Percentiles rank a stretch among this genome's conserved stretches.
Evolutionary conservation across 2,329 filamentous ascomycete species (phyloP).

Genomic region (Hortaea sp.): DNA sequence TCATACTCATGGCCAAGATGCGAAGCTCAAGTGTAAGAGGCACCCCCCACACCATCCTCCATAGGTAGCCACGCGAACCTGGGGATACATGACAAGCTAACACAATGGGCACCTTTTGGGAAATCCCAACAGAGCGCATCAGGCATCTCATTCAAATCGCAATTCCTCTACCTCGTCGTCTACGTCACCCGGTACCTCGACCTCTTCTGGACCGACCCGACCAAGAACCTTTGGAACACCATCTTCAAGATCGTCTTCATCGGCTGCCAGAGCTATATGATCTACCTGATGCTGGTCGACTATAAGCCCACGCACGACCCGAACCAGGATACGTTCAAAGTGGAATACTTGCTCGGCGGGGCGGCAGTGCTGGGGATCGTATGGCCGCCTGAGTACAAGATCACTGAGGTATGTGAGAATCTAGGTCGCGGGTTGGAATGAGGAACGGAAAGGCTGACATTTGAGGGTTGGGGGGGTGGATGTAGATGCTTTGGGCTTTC

Average conservation of each 20-base stretch:
- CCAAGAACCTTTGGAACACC: conserved; percentile 65
- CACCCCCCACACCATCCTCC: not conserved
- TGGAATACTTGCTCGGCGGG: conserved; percentile 82
- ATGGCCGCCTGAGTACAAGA: conserved; percentile 74
- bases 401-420: conserved; percentile 47
- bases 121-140: conserved; percentile 64
- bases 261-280: conserved; percentile 76
- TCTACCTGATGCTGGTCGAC: conserved; percentile 95
- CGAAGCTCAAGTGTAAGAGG: conserved; percentile 65
- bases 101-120: not conserved
- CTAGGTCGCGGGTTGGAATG: not conserved
- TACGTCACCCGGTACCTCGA: conserved; percentile 82
- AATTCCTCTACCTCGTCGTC: conserved; percentile 87
- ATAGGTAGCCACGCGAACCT: not conserved
- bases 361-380: conserved; percentile 69
- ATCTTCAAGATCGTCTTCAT: conserved; percentile 96
- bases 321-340: conserved; percentile 93
- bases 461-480: not conserved
- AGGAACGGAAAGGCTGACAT: not conserved
- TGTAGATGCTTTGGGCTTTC: conserved; percentile 86
- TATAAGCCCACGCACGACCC: conserved; percentile 97
- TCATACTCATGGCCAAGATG: conserved; percentile 97
- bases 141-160: conserved; percentile 97
- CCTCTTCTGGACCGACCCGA: conserved; percentile 37
- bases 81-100: not conserved